Percentiles rank a stretch among this genome's conserved stretches.
Conservation (phyloP, 306 rosid genomes). For the Quercus berberidifolia region DNA sequence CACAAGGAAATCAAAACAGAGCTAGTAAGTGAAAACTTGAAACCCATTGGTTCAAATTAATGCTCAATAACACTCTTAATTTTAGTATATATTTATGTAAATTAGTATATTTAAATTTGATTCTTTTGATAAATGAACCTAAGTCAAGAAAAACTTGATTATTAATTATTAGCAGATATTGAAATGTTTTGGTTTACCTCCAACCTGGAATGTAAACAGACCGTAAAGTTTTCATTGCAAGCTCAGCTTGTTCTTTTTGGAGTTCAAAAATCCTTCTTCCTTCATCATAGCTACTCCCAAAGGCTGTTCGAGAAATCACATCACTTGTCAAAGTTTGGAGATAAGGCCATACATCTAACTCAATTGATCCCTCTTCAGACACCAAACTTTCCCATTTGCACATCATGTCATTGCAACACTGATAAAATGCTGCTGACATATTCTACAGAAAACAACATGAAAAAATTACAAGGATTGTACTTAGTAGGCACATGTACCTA, state of each 20-base stretch:
- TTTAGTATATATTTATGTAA: no score
- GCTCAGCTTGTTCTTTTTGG: slow-evolving; percentile 8
- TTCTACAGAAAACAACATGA: background rate
- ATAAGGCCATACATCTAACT: slow-evolving; percentile 38
- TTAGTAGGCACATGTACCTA: no score
- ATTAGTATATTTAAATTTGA: no score
- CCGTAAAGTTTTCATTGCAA: background rate
- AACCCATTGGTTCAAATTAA: no score
- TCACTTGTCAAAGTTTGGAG: slow-evolving; percentile 18
- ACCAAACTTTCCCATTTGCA: slow-evolving; percentile 28
- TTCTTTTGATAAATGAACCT: no score
- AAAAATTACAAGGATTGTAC: background rate
- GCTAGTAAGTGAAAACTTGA: no score
- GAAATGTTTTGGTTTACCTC: slow-evolving; percentile 26
- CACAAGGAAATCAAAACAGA: no score
- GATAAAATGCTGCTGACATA: slow-evolving; percentile 22
- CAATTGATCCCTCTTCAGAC: slow-evolving; percentile 8
- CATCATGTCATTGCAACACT: slow-evolving; percentile 24
- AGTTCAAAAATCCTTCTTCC: slow-evolving; percentile 29
- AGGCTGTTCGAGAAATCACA: slow-evolving; percentile 33
- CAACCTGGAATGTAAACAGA: slow-evolving; percentile 33
- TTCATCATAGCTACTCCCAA: slow-evolving; percentile 36
- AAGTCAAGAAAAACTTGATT: no score
- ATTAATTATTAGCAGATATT: background rate
- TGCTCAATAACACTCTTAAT: no score